phyloP scores from a whole-genome alignment of 2,329 filamentous ascomycete species.

The Moelleriella libera region DNA sequence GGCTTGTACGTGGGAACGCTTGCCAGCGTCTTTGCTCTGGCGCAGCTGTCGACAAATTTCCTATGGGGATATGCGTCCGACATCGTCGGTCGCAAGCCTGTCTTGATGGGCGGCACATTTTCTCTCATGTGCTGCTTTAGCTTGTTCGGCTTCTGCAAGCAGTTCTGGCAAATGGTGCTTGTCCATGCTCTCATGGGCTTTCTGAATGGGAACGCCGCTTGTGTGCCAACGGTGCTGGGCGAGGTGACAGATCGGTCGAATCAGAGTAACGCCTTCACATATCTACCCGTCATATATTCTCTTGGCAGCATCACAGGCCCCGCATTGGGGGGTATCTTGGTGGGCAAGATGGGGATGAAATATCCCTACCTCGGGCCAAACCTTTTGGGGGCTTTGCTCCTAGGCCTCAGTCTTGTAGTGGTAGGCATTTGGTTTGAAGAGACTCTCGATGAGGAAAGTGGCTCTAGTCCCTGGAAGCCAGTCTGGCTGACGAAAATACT shows the following conservation, averaged over 20 bases:
- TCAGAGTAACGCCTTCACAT: slow-evolving; percentile 85
- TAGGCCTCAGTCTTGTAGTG: slow-evolving; percentile 59
- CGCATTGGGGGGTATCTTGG: slow-evolving; percentile 74
- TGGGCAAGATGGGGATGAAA: slow-evolving; percentile 42
- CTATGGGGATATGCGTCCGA: slow-evolving; percentile 43
- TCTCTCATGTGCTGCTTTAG: slow-evolving; percentile 70
- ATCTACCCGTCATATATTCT: slow-evolving; percentile 91
- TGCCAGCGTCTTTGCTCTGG: slow-evolving; percentile 81
- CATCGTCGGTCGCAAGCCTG: slow-evolving; percentile 57
- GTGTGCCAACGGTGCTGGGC: slow-evolving; percentile 85
- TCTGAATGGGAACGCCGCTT: slow-evolving; percentile 87
- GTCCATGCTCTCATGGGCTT: slow-evolving; percentile 86
- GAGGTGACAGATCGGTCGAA: slow-evolving; percentile 94
- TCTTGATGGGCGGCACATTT: slow-evolving; percentile 67
- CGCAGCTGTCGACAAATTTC: slow-evolving; percentile 86
- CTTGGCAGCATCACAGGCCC: slow-evolving; percentile 88
- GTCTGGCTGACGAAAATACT: slow-evolving; percentile 17
- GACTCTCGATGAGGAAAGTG: slow-evolving; percentile 33
- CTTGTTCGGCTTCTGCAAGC: slow-evolving; percentile 74
- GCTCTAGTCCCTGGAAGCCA: slow-evolving; percentile 15
- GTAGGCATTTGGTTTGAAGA: slow-evolving; percentile 77
- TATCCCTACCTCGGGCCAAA: slow-evolving; percentile 85
- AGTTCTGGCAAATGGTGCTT: slow-evolving; percentile 69
- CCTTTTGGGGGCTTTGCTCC: slow-evolving; percentile 56
- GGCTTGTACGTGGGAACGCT: slow-evolving; percentile 85